Percentiles rank a stretch among this genome's conserved stretches.
Conservation (phyloP, 1,139 yeast genomes). For the Ogataea hybrid region DNA sequence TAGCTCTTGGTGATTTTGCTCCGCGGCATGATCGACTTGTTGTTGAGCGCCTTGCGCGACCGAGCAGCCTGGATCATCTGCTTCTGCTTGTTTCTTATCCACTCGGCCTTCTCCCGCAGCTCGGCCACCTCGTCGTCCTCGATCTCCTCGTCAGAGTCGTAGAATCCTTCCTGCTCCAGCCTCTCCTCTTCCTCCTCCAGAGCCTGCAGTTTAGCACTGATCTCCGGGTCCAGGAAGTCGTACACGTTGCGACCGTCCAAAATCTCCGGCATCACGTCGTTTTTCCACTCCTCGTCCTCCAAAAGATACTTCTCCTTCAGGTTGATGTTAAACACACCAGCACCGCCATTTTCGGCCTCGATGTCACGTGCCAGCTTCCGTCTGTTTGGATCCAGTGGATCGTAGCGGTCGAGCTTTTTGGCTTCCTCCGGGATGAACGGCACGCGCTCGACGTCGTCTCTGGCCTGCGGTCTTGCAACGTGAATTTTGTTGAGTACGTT, state of each 20-base stretch:
- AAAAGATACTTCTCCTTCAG: slow-evolving; percentile 86
- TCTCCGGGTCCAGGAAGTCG: slow-evolving; percentile 96
- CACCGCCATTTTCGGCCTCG: slow-evolving; percentile 96
- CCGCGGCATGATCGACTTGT: slow-evolving; percentile 91
- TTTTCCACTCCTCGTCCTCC: slow-evolving; percentile 97
- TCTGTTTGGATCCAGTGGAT: slow-evolving; percentile 78
- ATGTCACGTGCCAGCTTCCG: slow-evolving; percentile 81
- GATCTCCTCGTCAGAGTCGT: slow-evolving; percentile 78
- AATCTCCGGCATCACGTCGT: slow-evolving; percentile 95
- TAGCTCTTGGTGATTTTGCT: slow-evolving; percentile 77
- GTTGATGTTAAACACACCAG: slow-evolving; percentile 95
- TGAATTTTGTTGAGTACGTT: slow-evolving; percentile 93
- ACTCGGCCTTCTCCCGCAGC: slow-evolving; percentile 79
- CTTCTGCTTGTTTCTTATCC: slow-evolving; percentile 96
- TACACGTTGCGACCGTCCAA: slow-evolving; percentile 95
- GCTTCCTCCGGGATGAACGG: slow-evolving; percentile 81
- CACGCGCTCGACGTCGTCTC: slow-evolving; percentile 81
- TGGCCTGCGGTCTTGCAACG: slow-evolving; percentile 83
- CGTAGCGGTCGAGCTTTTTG: slow-evolving; percentile 60
- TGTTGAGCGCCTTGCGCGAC: slow-evolving; percentile 82
- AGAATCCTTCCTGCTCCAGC: slow-evolving; percentile 91
- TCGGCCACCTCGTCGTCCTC: slow-evolving; percentile 68
- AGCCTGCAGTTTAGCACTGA: slow-evolving; percentile 88
- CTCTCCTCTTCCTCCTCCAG: slow-evolving; percentile 96
- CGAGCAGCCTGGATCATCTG: slow-evolving; percentile 88